phyloP scores from a whole-genome alignment of 345 rosid species.

The Euphorbia lathyris region DNA sequence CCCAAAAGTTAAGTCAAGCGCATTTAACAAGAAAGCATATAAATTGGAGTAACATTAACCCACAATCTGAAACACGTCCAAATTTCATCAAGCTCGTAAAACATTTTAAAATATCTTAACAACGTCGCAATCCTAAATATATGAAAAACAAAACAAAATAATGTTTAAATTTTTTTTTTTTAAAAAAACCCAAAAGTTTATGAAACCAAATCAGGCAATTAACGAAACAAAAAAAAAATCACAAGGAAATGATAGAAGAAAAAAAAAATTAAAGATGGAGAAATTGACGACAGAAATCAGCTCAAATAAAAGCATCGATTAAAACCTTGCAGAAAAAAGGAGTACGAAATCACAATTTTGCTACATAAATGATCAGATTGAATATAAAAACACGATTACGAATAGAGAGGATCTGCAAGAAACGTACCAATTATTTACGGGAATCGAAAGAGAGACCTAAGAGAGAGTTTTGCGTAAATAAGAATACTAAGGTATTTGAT shows the following conservation, averaged over 20 bases:
- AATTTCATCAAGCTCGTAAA: not conserved
- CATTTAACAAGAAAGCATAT: not conserved
- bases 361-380: not conserved
- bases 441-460: slow-evolving; percentile 6
- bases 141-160: not conserved
- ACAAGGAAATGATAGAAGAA: too few relatives aligned
- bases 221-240: not conserved
- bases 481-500: too few relatives aligned
- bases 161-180: not conserved
- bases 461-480: not conserved
- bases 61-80: not conserved
- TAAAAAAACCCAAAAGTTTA: not conserved
- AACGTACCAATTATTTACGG: not conserved
- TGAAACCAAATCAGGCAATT: not conserved
- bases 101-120: not conserved
- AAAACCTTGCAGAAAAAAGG: not conserved
- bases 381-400: not conserved
- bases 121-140: not conserved
- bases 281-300: not conserved
- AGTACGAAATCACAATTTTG: not conserved
- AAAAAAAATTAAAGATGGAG: too few relatives aligned
- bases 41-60: not conserved
- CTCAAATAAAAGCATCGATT: not conserved
- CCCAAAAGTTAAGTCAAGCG: not conserved
- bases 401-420: not conserved